phyloP scores from a whole-genome alignment of 2,329 filamentous ascomycete genomes.

The Tricladium varicosporioides region DNA sequence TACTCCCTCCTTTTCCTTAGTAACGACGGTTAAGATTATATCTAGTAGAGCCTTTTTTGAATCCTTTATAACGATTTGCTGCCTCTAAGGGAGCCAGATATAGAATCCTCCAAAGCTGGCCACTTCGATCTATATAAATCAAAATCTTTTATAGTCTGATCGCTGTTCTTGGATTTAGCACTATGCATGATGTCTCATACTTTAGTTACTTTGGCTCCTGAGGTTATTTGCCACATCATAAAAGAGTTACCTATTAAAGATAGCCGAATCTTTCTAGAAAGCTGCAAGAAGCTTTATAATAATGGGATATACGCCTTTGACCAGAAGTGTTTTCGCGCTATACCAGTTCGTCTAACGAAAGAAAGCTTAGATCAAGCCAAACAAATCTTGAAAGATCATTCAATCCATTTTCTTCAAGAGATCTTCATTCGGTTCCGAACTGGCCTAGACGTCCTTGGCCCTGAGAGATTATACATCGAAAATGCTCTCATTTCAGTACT shows the following conservation, averaged over 20 bases:
- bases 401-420: neutral
- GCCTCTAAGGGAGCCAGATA: neutral
- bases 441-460: neutral
- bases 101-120: neutral
- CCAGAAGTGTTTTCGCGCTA: neutral
- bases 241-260: neutral
- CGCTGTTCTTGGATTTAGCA: neutral
- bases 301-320: neutral
- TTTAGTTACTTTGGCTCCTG: neutral
- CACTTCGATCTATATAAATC: neutral
- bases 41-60: neutral
- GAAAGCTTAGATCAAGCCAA: neutral
- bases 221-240: neutral
- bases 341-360: neutral
- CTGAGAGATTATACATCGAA: neutral
- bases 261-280: neutral
- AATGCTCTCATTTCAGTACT: neutral
- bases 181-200: neutral
- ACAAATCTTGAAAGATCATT: neutral
- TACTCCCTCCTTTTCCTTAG: no score
- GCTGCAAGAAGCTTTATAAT: neutral
- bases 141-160: neutral
- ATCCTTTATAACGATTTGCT: neutral
- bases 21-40: no score
- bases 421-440: neutral